Conservation (phyloP, 1,284 basidiomycete genomes). For the Fomitopsis pinicola region DNA sequence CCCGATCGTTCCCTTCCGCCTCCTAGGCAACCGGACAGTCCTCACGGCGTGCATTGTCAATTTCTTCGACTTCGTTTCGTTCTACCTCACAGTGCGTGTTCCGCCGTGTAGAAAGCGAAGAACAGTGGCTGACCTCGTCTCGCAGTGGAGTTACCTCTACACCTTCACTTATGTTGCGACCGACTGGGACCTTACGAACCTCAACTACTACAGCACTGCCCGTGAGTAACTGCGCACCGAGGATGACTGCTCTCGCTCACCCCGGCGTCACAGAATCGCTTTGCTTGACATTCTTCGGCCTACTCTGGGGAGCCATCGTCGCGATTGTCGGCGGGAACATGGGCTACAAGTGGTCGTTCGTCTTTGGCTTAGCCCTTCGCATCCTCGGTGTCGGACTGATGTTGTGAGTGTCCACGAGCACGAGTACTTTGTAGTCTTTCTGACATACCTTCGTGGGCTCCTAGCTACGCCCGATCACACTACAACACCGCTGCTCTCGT, state of each 20-base stretch:
- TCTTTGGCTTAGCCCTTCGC: slow-evolving; percentile 65
- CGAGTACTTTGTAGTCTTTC: neutral
- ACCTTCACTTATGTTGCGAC: slow-evolving; percentile 61
- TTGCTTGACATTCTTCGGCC: slow-evolving; percentile 1
- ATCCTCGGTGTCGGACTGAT: slow-evolving; percentile 67
- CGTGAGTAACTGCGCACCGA: neutral
- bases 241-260: neutral
- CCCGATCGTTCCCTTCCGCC: slow-evolving; percentile 52
- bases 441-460: neutral
- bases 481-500: slow-evolving; percentile 44
- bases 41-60: slow-evolving; percentile 61
- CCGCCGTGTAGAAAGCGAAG: neutral
- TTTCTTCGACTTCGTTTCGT: slow-evolving; percentile 70
- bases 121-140: neutral
- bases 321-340: neutral
- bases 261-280: neutral
- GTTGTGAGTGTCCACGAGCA: slow-evolving; percentile 42
- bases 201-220: slow-evolving; percentile 4
- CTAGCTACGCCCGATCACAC: slow-evolving; percentile 1
- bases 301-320: slow-evolving; percentile 1
- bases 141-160: slow-evolving; percentile 43
- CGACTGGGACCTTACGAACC: slow-evolving; percentile 35
- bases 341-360: slow-evolving; percentile 29
- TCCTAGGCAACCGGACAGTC: slow-evolving; percentile 55
- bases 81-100: slow-evolving; percentile 41